Percentiles rank a stretch among this genome's conserved stretches.
Evolutionary conservation across 2,329 filamentous ascomycete species (phyloP).

Genomic region (Domatiomyces catenatus): DNA sequence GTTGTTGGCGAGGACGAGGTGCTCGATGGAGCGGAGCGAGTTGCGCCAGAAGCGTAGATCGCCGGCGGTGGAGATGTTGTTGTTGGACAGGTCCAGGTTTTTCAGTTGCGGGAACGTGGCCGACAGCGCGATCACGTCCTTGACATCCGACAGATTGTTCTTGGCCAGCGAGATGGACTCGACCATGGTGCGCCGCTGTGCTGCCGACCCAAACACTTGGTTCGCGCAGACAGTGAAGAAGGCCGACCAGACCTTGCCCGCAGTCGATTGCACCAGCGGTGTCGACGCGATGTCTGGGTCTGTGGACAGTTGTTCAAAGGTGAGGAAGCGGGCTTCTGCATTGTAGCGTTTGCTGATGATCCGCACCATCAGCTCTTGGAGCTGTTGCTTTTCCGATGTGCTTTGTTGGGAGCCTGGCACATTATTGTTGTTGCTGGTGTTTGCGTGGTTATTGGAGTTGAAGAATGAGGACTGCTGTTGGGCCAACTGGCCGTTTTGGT

Average conservation of each 20-base stretch:
- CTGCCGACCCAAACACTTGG: conserved; percentile 50
- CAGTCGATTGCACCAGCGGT: conserved; percentile 58
- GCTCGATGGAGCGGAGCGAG: conserved; percentile 64
- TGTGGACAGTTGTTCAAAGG: conserved; percentile 61
- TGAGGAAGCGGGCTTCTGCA: conserved; percentile 54
- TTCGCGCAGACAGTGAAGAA: conserved; percentile 75
- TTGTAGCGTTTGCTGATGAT: conserved; percentile 66
- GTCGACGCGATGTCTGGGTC: conserved; percentile 58
- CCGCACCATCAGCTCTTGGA: conserved; percentile 10
- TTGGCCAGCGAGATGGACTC: conserved; percentile 65
- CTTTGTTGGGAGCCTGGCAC: conserved; percentile 15
- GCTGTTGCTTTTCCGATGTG: conserved; percentile 42
- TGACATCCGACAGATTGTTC: conserved; percentile 62
- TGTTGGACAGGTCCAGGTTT: conserved; percentile 77
- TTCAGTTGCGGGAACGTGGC: conserved; percentile 70
- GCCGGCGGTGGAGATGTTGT: conserved; percentile 55
- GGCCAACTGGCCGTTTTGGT: background rate
- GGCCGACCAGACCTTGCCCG: conserved; percentile 78
- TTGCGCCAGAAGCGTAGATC: conserved; percentile 61
- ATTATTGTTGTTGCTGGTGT: too few species aligned
- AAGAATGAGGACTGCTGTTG: conserved; percentile 2
- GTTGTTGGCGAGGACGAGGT: conserved; percentile 63
- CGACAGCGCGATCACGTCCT: conserved; percentile 57
- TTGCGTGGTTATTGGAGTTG: too few species aligned
- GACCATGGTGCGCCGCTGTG: conserved; percentile 63